phyloP scores from a whole-genome alignment of 345 rosid species.

The Citrus reticulata region DNA sequence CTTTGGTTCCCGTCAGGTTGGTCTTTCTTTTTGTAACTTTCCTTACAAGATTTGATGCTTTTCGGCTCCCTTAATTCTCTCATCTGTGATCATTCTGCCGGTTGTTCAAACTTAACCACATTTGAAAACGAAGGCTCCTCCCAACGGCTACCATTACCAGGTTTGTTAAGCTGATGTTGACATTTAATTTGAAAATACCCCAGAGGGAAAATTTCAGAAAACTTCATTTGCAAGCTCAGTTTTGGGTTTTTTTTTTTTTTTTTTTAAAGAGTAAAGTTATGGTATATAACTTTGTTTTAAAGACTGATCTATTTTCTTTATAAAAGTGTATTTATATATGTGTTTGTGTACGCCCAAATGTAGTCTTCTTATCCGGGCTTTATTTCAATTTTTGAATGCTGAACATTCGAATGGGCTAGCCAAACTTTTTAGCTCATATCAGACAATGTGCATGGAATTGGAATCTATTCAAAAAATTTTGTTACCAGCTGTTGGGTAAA shows the following conservation, averaged over 20 bases:
- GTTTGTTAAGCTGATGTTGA: slow-evolving; percentile 16
- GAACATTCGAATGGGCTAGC: background rate
- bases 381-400: slow-evolving; percentile 1
- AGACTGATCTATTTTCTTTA: background rate
- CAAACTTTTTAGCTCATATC: background rate
- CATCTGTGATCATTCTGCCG: slow-evolving; percentile 24
- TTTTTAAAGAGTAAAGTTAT: background rate
- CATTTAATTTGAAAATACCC: slow-evolving; percentile 13
- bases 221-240: slow-evolving; percentile 9
- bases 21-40: slow-evolving; percentile 15
- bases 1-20: background rate
- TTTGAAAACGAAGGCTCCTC: slow-evolving; percentile 6
- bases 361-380: background rate
- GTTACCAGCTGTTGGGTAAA: background rate
- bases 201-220: slow-evolving; percentile 9
- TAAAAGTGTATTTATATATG: background rate
- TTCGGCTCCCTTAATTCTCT: background rate
- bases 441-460: background rate
- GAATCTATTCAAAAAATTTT: background rate
- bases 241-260: background rate
- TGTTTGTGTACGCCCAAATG: no score
- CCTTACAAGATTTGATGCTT: slow-evolving; percentile 19
- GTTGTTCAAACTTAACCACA: slow-evolving; percentile 31
- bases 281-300: background rate
- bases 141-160: slow-evolving; percentile 1